A percentile compares a stretch with the other conserved stretches of the same genome.
Evolutionary conservation across 345 rosid species (phyloP).

Genomic region (Schrenkiella parvula): DNA sequence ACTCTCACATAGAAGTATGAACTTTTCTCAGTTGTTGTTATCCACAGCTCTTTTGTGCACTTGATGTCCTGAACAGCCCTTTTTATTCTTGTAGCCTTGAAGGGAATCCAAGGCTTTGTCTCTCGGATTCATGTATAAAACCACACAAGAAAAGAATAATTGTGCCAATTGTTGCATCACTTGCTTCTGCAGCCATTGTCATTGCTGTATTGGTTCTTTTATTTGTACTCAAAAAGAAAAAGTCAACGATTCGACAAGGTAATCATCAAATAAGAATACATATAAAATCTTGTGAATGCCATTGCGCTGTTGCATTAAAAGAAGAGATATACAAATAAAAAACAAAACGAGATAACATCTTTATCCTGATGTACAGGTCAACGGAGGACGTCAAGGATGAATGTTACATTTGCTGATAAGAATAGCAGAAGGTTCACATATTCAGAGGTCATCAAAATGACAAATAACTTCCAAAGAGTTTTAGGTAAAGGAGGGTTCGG

Average conservation of each 20-base stretch:
- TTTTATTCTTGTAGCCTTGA: not conserved
- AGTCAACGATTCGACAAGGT: not conserved
- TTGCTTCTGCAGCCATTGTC: not conserved
- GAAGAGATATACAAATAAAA: not conserved
- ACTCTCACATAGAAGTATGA: not conserved
- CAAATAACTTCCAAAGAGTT: conserved; percentile 35
- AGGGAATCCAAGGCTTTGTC: conserved; percentile 17
- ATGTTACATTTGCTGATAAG: not conserved
- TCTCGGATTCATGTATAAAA: not conserved
- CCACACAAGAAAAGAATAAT: not conserved
- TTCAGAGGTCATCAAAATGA: conserved; percentile 30
- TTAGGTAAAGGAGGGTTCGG: conserved; percentile 54
- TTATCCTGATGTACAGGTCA: not conserved
- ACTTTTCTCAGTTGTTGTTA: not conserved
- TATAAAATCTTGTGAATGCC: not conserved
- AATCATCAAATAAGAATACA: not conserved
- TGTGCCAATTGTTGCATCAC: conserved; percentile 14
- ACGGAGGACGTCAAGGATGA: not conserved
- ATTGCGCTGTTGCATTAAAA: not conserved
- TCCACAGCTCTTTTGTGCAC: not conserved
- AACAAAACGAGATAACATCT: not conserved
- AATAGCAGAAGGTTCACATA: conserved; percentile 23
- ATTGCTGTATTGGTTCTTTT: not conserved
- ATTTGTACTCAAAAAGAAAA: conserved; percentile 13
- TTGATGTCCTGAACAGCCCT: not conserved